Percentiles rank a stretch among this genome's conserved stretches.
These are phyloP conservation scores for Trifolium fragiferum DNA, from an alignment of 306 rosid genomes.

Conservation along the genomic window DNA sequence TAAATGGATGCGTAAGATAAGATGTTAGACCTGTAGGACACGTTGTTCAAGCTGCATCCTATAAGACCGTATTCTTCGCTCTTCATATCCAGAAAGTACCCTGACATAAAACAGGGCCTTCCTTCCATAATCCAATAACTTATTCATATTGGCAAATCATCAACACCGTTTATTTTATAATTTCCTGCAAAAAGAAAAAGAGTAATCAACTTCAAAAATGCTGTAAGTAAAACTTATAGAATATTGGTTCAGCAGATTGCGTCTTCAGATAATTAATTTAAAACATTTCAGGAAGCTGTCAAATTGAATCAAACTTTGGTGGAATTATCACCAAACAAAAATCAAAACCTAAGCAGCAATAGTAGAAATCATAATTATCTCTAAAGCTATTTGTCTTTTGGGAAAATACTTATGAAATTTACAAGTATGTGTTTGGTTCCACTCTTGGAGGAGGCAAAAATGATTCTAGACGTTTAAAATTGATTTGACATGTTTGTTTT, in stretches of 20 bases:
- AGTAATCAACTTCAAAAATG: slow-evolving; percentile 27
- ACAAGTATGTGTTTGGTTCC: background rate
- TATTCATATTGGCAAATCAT: slow-evolving; percentile 48
- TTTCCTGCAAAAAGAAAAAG: slow-evolving; percentile 43
- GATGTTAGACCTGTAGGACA: slow-evolving; percentile 44
- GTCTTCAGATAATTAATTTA: slow-evolving; percentile 10
- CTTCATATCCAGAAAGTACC: slow-evolving; percentile 91
- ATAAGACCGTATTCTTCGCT: slow-evolving; percentile 72
- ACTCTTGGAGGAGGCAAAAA: no score
- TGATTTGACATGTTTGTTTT: no score
- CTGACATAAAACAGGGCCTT: slow-evolving; percentile 69
- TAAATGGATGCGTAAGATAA: slow-evolving; percentile 13
- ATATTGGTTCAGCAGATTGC: slow-evolving; percentile 32
- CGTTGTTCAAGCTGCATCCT: slow-evolving; percentile 68
- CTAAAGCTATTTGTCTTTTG: background rate
- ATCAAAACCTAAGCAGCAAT: background rate
- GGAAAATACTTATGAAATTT: slow-evolving; percentile 23
- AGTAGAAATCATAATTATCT: slow-evolving; percentile 25
- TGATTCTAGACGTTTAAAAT: no score
- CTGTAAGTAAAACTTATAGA: slow-evolving; percentile 15
- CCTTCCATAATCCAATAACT: slow-evolving; percentile 62
- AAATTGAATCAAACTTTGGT: slow-evolving; percentile 12
- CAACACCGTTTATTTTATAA: slow-evolving; percentile 32
- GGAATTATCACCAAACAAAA: background rate
- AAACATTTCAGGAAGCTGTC: slow-evolving; percentile 8